A percentile compares a stretch with the other conserved stretches of the same genome.
These are phyloP conservation scores for Ogataea polymorpha DNA, from an alignment of 805 yeast species.

Conservation along the genomic window DNA sequence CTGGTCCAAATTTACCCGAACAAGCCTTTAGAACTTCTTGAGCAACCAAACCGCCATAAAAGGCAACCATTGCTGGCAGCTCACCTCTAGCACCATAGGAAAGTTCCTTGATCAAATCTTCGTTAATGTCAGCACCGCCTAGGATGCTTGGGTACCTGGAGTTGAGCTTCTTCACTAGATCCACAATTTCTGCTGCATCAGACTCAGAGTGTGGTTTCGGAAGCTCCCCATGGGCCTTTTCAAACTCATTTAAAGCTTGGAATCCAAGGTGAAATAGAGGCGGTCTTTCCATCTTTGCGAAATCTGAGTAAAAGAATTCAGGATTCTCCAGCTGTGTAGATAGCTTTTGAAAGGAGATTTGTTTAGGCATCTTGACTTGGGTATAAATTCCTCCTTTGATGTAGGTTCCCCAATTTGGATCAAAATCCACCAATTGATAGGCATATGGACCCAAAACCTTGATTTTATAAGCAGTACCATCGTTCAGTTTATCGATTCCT, in stretches of 20 bases:
- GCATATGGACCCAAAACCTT: slow-evolving; percentile 95
- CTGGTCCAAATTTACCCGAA: slow-evolving; percentile 92
- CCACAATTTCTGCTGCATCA: slow-evolving; percentile 68
- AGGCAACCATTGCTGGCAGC: slow-evolving; percentile 83
- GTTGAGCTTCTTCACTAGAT: slow-evolving; percentile 57
- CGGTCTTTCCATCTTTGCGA: slow-evolving; percentile 92
- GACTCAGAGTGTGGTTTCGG: slow-evolving; percentile 76
- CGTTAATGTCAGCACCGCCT: slow-evolving; percentile 55
- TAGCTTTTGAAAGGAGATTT: slow-evolving; percentile 60
- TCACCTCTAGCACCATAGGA: slow-evolving; percentile 90
- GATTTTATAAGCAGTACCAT: slow-evolving; percentile 69
- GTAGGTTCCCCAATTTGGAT: slow-evolving; percentile 58
- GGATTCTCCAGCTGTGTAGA: slow-evolving; percentile 68
- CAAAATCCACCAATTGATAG: slow-evolving; percentile 61
- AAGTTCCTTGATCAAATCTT: slow-evolving; percentile 63
- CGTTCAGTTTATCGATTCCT: slow-evolving; percentile 73
- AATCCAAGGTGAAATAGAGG: slow-evolving; percentile 87
- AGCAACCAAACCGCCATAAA: slow-evolving; percentile 91
- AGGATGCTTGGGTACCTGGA: slow-evolving; percentile 54
- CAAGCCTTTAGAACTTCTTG: slow-evolving; percentile 95
- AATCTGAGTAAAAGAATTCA: slow-evolving; percentile 78
- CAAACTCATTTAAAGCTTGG: slow-evolving; percentile 81
- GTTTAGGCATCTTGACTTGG: slow-evolving; percentile 83
- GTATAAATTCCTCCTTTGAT: slow-evolving; percentile 85
- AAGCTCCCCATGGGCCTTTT: slow-evolving; percentile 57